Evolutionary conservation across 108 stramenopile genomes (phyloP).

Genomic region (Nitzschia sp.): DNA sequence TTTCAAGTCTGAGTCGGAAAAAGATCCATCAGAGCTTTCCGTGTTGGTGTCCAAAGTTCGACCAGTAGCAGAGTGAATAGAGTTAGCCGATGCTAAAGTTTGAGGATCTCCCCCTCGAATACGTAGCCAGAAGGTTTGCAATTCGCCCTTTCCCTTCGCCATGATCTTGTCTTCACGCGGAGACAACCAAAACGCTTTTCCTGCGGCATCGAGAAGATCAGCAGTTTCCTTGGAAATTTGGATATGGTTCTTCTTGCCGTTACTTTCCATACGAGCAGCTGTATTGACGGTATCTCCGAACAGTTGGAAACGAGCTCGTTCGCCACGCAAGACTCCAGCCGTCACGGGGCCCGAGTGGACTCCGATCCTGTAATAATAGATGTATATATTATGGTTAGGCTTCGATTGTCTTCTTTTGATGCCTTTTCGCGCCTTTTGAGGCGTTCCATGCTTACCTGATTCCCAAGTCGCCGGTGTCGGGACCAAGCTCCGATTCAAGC

Average conservation of each 20-base stretch:
- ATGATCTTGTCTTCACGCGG: conserved; percentile 29
- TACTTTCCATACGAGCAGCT: conserved; percentile 55
- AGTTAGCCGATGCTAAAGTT: background rate
- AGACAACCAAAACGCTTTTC: conserved; percentile 32
- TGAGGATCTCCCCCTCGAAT: background rate
- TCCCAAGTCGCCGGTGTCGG: conserved; percentile 24
- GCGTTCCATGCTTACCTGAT: too few relatives aligned
- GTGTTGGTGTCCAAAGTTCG: too few relatives aligned
- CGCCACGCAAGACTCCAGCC: conserved; percentile 26
- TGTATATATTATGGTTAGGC: too few relatives aligned
- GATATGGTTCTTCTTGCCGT: conserved; percentile 32
- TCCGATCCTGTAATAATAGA: too few relatives aligned
- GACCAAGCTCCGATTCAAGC: conserved; percentile 3
- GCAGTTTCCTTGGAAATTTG: conserved; percentile 45
- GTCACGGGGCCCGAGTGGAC: conserved; percentile 41
- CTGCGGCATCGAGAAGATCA: conserved; percentile 23
- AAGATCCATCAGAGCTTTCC: too few relatives aligned
- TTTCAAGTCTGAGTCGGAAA: background rate
- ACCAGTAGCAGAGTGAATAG: background rate
- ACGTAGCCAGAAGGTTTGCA: conserved; percentile 49
- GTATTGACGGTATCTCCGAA: conserved; percentile 32
- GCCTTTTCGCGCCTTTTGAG: too few relatives aligned
- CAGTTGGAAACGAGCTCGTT: conserved; percentile 13
- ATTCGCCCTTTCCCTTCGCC: conserved; percentile 56
- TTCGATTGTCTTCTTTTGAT: too few relatives aligned